Percentiles rank a stretch among this genome's conserved stretches.
Conservation (phyloP, 176 grass and related monocot species). For the Pontederia paniculata region DNA sequence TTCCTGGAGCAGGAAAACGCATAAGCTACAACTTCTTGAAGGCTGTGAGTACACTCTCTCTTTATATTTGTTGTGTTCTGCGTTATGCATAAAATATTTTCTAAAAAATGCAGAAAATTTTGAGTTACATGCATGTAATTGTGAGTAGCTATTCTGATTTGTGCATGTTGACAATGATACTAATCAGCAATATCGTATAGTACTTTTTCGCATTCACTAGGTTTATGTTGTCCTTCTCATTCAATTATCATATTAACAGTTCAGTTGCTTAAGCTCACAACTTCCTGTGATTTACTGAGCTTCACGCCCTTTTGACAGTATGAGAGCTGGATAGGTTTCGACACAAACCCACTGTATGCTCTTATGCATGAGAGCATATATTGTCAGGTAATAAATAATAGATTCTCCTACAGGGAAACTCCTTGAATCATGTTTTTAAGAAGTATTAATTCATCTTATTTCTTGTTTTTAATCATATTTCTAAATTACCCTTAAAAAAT, state of each 20-base stretch:
- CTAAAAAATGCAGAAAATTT: neutral
- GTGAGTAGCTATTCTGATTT: too few species aligned
- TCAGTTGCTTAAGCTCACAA: too few species aligned
- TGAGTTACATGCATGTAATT: too few species aligned
- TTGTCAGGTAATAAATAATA: conserved; percentile 49
- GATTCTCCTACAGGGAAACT: conserved; percentile 5
- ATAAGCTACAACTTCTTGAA: conserved; percentile 92
- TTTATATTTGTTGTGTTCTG: conserved; percentile 6
- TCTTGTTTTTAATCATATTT: neutral
- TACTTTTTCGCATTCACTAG: too few species aligned
- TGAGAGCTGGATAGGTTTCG: conserved; percentile 79
- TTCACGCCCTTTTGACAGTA: conserved; percentile 30
- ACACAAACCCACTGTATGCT: conserved; percentile 79
- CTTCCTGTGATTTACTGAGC: too few species aligned
- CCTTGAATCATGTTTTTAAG: neutral
- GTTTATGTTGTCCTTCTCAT: too few species aligned
- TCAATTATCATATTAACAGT: too few species aligned
- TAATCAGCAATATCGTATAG: too few species aligned
- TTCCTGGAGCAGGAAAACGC: conserved; percentile 48
- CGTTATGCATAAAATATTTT: conserved; percentile 7
- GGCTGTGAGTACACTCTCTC: conserved; percentile 40
- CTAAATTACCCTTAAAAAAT: too few species aligned
- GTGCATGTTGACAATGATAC: too few species aligned
- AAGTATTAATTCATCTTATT: neutral
- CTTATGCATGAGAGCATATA: conserved; percentile 87